phyloP scores from a whole-genome alignment of 202 grass and related monocot genomes.

The Eragrostis tef region DNA sequence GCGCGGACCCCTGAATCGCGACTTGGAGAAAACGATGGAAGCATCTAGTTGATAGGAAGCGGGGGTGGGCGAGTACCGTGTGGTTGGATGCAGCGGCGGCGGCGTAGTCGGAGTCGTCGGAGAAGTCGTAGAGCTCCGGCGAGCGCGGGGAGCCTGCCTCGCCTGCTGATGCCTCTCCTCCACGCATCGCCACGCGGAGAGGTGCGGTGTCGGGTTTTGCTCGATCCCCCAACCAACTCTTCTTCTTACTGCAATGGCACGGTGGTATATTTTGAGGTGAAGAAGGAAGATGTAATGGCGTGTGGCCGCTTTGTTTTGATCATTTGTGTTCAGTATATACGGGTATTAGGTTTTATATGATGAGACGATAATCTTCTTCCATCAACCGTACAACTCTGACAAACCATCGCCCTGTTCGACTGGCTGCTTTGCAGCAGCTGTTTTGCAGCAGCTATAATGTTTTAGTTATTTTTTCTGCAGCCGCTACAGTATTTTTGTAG shows the following conservation, averaged over 20 bases:
- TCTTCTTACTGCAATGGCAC: conserved; percentile 29
- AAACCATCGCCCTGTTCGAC: too few species aligned
- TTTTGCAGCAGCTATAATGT: too few species aligned
- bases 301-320: background rate
- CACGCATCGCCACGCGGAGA: conserved; percentile 50
- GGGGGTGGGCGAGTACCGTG: conserved; percentile 20
- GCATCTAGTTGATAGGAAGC: background rate
- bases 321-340: background rate
- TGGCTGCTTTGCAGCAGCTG: too few species aligned
- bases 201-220: conserved; percentile 38
- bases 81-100: conserved; percentile 68
- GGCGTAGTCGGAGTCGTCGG: conserved; percentile 96
- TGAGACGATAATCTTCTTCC: background rate
- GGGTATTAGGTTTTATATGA: background rate
- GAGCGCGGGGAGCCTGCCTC: conserved; percentile 50
- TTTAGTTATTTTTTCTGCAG: too few species aligned
- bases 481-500: too few species aligned
- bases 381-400: too few species aligned
- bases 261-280: conserved; percentile 1
- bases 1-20: background rate
- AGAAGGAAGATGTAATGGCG: background rate
- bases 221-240: conserved; percentile 21
- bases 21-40: background rate
- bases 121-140: conserved; percentile 80
- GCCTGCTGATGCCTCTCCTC: conserved; percentile 32